Conservation (phyloP, 2,329 filamentous ascomycete genomes). For the Pseudocercospora macadamiae region DNA sequence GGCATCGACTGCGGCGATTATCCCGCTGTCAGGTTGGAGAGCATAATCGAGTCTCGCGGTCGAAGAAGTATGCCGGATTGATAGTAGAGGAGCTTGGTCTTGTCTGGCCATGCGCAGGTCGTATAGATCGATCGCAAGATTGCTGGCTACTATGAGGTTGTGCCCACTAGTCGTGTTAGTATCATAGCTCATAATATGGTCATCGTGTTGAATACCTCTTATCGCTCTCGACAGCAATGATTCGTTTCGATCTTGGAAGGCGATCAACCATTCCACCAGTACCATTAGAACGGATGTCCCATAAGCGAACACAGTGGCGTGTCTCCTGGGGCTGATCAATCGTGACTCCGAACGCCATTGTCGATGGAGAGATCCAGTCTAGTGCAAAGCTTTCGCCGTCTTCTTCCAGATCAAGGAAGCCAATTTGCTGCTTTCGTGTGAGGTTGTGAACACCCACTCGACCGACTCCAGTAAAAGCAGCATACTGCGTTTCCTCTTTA, state of each 20-base stretch:
- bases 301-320: conserved; percentile 19
- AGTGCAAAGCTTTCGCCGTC: conserved; percentile 14
- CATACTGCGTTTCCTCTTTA: not conserved
- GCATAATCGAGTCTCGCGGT: conserved; percentile 10
- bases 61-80: conserved; percentile 13
- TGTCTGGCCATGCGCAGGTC: conserved; percentile 21
- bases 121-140: conserved; percentile 23
- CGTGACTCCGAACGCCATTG: conserved; percentile 15
- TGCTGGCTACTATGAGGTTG: conserved; percentile 23
- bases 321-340: not conserved
- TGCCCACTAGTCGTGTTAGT: not conserved
- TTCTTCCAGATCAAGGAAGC: not conserved
- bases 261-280: conserved; percentile 2
- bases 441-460: not conserved
- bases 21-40: conserved; percentile 1
- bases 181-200: too few species aligned
- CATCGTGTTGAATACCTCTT: not conserved
- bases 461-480: not conserved
- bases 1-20: conserved; percentile 29
- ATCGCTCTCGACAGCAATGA: conserved; percentile 18
- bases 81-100: conserved; percentile 16
- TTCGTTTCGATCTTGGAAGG: conserved; percentile 8
- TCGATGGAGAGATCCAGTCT: conserved; percentile 17
- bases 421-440: not conserved
- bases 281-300: conserved; percentile 19